A percentile compares a stretch with the other conserved stretches of the same genome.
Evolutionary conservation across 1,139 yeast species (phyloP).

Genomic region (Magnusiomyces tetraspermus): DNA sequence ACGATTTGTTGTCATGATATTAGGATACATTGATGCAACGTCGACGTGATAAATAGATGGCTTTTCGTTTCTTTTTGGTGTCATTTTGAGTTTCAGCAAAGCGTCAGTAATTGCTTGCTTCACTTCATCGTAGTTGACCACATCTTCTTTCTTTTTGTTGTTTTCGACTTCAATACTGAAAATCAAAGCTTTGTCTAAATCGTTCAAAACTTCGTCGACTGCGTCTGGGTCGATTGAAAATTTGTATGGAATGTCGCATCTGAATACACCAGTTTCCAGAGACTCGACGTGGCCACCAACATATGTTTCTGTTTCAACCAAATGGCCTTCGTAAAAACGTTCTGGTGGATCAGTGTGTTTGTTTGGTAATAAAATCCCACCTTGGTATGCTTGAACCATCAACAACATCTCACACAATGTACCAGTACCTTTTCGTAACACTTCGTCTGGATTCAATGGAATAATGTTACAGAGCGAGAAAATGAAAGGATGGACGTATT

Average conservation of each 20-base stretch:
- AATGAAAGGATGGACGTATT: slow-evolving; percentile 94
- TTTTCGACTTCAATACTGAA: slow-evolving; percentile 85
- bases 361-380: slow-evolving; percentile 73
- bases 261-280: slow-evolving; percentile 92
- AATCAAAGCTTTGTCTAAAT: slow-evolving; percentile 64
- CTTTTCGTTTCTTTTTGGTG: slow-evolving; percentile 58
- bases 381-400: slow-evolving; percentile 90
- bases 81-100: slow-evolving; percentile 48
- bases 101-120: slow-evolving; percentile 46
- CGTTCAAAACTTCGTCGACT: slow-evolving; percentile 65
- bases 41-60: slow-evolving; percentile 96
- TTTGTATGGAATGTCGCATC: slow-evolving; percentile 72
- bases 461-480: slow-evolving; percentile 91
- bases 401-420: slow-evolving; percentile 96
- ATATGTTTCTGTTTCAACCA: slow-evolving; percentile 90
- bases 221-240: slow-evolving; percentile 77
- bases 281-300: slow-evolving; percentile 99
- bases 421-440: slow-evolving; percentile 93
- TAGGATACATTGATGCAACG: slow-evolving; percentile 99
- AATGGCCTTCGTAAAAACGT: slow-evolving; percentile 87
- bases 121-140: slow-evolving; percentile 70
- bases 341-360: slow-evolving; percentile 90
- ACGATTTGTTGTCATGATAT: slow-evolving; percentile 95
- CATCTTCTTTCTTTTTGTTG: slow-evolving; percentile 59
- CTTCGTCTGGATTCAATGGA: slow-evolving; percentile 96